Conservation (phyloP, 2,329 filamentous ascomycete species). For the Phialemoniopsis sp. region DNA sequence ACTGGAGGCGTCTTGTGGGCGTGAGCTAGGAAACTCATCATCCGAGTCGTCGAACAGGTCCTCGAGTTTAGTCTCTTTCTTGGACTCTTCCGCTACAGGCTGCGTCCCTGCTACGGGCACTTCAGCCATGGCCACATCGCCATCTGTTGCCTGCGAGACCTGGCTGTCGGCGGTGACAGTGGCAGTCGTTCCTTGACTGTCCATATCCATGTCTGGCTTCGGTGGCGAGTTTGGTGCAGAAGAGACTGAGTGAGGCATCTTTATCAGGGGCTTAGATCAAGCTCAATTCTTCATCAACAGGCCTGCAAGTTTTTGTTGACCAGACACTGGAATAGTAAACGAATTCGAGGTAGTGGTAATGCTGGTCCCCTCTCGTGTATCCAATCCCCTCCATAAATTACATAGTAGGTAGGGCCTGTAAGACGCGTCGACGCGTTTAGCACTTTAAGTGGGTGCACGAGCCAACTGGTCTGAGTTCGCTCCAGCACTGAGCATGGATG, state of each 20-base stretch:
- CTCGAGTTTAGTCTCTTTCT: constrained; percentile 49
- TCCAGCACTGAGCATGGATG: too few species aligned
- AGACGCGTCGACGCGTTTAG: constrained; percentile 14
- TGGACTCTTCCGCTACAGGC: constrained; percentile 13
- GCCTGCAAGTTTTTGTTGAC: too few species aligned
- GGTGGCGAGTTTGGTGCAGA: constrained; percentile 20
- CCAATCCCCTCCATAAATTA: too few species aligned
- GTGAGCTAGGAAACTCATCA: constrained; percentile 52
- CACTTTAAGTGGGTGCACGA: background rate
- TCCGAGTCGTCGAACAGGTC: constrained; percentile 58
- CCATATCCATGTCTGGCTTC: constrained; percentile 1
- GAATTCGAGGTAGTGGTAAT: too few species aligned
- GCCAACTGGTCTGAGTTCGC: too few species aligned
- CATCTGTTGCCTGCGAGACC: constrained; percentile 13
- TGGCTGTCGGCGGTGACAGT: constrained; percentile 20
- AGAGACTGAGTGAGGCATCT: constrained; percentile 42
- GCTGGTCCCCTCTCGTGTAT: too few species aligned
- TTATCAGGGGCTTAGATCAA: background rate
- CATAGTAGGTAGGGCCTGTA: too few species aligned
- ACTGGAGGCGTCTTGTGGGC: constrained; percentile 22
- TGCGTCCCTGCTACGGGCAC: constrained; percentile 13
- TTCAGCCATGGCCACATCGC: constrained; percentile 37
- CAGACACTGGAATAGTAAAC: too few species aligned
- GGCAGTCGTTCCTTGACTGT: background rate
- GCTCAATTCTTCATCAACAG: too few species aligned